These are phyloP conservation scores for Benincasa hispida DNA, from an alignment of 306 rosid species.

Conservation along the genomic window DNA sequence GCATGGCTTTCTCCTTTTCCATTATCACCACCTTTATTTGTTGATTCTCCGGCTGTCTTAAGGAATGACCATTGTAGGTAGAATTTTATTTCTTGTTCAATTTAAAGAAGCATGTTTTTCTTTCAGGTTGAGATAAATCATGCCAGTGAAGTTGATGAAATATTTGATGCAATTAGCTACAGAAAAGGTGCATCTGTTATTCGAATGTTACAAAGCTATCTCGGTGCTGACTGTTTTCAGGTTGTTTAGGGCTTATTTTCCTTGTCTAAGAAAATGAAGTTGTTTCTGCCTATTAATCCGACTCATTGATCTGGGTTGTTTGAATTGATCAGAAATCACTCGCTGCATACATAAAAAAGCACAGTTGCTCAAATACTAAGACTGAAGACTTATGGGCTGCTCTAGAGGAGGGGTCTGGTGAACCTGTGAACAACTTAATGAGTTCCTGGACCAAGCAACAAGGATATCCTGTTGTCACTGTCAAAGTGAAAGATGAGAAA, in stretches of 20 bases:
- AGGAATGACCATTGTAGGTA: background rate
- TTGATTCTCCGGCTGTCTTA: background rate
- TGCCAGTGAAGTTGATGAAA: constrained; percentile 81
- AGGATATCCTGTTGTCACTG: constrained; percentile 84
- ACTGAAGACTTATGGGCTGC: constrained; percentile 94
- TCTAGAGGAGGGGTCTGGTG: constrained; percentile 89
- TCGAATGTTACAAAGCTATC: constrained; percentile 94
- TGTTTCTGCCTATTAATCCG: background rate
- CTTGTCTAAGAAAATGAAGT: background rate
- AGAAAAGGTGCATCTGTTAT: constrained; percentile 89
- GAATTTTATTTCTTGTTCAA: background rate
- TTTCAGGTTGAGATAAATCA: constrained; percentile 85
- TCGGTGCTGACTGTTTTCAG: constrained; percentile 86
- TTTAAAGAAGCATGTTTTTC: background rate
- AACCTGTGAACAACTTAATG: constrained; percentile 83
- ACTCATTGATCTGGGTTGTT: background rate
- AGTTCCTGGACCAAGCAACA: constrained; percentile 87
- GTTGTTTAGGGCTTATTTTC: constrained; percentile 24
- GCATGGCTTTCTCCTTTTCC: constrained; percentile 3
- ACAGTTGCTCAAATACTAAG: constrained; percentile 72
- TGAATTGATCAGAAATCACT: constrained; percentile 61
- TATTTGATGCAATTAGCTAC: constrained; percentile 88
- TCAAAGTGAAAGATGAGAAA: constrained; percentile 41
- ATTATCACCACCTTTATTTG: background rate
- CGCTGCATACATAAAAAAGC: constrained; percentile 69